phyloP scores from a whole-genome alignment of 768 basidiomycete genomes.

The Gymnopilus dilepis region DNA sequence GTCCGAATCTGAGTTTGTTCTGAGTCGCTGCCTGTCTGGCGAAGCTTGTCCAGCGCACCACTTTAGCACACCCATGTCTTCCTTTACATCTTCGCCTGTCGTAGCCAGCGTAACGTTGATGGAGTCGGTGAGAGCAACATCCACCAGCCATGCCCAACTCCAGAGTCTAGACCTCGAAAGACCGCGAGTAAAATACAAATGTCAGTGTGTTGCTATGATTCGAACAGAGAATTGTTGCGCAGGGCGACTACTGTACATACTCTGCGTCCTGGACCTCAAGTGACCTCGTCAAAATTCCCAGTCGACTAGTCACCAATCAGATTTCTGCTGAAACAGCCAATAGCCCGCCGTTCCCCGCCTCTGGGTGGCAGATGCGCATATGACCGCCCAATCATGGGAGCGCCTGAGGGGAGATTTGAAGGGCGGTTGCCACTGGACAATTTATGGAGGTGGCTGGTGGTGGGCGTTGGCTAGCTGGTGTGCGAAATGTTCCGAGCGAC shows the following conservation, averaged over 20 bases:
- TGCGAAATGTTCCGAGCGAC: background rate
- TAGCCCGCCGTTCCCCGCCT: background rate
- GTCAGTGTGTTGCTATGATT: slow-evolving; percentile 15
- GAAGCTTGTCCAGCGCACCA: too few relatives aligned
- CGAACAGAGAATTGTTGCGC: slow-evolving; percentile 10
- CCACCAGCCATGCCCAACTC: background rate
- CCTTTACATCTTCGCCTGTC: too few relatives aligned
- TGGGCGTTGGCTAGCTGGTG: too few relatives aligned
- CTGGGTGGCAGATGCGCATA: background rate
- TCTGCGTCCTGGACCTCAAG: background rate
- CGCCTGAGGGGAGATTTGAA: background rate
- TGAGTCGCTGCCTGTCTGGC: too few relatives aligned
- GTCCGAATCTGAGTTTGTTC: too few relatives aligned
- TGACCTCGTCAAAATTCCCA: background rate
- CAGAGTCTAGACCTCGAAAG: background rate
- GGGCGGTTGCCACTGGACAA: slow-evolving; percentile 8
- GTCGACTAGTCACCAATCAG: slow-evolving; percentile 7
- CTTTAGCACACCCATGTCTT: too few relatives aligned
- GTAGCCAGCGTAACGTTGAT: too few relatives aligned
- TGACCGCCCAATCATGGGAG: slow-evolving; percentile 3
- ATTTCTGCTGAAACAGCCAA: background rate
- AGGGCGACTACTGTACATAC: background rate
- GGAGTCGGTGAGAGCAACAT: background rate
- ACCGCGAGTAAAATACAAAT: slow-evolving; percentile 1
- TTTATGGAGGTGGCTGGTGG: too few relatives aligned